Evolutionary conservation across 768 basidiomycete species (phyloP), one percentile per base, ranked within the genome.

Genomic region (Russula lepida): DNA sequence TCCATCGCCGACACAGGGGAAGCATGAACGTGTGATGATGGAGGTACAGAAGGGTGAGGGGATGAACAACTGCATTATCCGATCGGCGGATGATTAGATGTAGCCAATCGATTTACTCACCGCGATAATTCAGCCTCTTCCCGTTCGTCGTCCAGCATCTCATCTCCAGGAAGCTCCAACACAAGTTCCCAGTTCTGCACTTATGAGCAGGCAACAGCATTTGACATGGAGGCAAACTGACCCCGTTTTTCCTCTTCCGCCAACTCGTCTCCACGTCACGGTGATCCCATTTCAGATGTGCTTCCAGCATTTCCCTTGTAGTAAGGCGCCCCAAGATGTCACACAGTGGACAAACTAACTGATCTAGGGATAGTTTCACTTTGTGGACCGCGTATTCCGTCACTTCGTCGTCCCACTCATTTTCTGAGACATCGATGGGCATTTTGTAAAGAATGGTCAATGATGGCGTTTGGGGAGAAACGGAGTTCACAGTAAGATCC

Each of bases 261-360:
- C 83, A 83, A 32, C 59, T 61, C 9, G 68, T 68, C 41, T 67
- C 63, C 33, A 80, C 72, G n/a, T 72, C 74, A 1, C 67, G 25
- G 60, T 86, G 84, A 66, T 82, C 81, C 71, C 75, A 75, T 8
- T 67, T 58, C 25, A 86, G 62, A 66, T 86, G 84, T n/a, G 67
- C 74, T 28, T 67, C 67, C 1, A 86, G 70, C 74, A 79, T 75
- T 28, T 67, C 73, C 13, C 69, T 71, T 25, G 77, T 79, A 8
- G 64, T 51, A 48, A 86, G 81, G 9, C 37, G 43, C 25, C 71
- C 73, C 51, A 81, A 74, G 11, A 81, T 56, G 37, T 74, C 73
- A 65, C 84, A 86, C n/a, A 85, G 64, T 0, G 84, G 83, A 64
- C 84, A 86, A 43, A 70, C 43, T 76, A 79, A 82, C 2, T 70